phyloP scores from a whole-genome alignment of 305 asterid genomes.

The Lippia alba region DNA sequence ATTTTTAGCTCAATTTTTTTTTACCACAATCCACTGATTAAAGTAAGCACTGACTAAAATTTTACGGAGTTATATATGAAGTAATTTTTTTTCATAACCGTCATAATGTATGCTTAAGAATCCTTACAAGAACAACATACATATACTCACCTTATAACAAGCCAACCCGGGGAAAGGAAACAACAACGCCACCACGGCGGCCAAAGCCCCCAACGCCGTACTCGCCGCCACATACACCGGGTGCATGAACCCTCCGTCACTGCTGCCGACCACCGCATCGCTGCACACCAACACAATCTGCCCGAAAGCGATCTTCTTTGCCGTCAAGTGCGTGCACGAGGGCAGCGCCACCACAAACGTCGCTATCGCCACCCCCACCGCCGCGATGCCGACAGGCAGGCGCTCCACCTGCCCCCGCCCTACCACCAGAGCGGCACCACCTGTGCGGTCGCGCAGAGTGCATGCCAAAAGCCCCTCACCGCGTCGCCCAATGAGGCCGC shows the following conservation, averaged over 20 bases:
- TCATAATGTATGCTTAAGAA: too few relatives aligned
- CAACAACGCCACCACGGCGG: constrained; percentile 49
- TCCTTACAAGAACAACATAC: too few relatives aligned
- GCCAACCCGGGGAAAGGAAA: constrained; percentile 57
- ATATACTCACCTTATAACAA: constrained; percentile 40
- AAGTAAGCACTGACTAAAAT: too few relatives aligned
- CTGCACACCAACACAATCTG: constrained; percentile 55
- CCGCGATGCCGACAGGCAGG: constrained; percentile 39
- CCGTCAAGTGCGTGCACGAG: constrained; percentile 41
- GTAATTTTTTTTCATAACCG: too few relatives aligned
- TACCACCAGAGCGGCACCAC: constrained; percentile 50
- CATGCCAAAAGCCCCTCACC: constrained; percentile 55
- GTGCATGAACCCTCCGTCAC: constrained; percentile 41
- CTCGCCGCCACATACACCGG: constrained; percentile 58
- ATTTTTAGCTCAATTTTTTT: too few relatives aligned
- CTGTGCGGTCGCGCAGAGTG: constrained; percentile 49
- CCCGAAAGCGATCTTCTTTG: constrained; percentile 64
- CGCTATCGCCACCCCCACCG: constrained; percentile 40
- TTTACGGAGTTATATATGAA: too few relatives aligned
- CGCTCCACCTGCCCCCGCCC: constrained; percentile 34
- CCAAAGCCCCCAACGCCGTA: constrained; percentile 46
- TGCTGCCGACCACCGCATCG: constrained; percentile 34
- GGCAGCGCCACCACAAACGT: constrained; percentile 56
- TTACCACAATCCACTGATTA: too few relatives aligned
- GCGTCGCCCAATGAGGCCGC: constrained; percentile 59